These are phyloP conservation scores for Saccharomyces pastorianus DNA, from an alignment of 1,139 yeast species.

Conservation along the genomic window DNA sequence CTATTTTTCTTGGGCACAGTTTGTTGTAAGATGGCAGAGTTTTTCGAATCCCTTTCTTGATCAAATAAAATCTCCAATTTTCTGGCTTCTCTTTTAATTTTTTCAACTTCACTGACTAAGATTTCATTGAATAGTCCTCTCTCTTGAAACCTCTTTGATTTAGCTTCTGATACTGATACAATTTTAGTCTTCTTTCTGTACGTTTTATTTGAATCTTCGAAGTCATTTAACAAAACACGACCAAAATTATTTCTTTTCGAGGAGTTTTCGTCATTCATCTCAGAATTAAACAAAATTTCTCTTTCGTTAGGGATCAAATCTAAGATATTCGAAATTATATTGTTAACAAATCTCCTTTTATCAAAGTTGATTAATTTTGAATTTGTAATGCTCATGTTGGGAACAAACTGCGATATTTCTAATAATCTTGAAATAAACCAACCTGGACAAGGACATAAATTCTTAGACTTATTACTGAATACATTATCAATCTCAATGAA, in stretches of 20 bases:
- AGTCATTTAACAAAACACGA: constrained; percentile 16
- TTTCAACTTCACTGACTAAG: constrained; percentile 42
- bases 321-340: constrained; percentile 44
- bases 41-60: constrained; percentile 32
- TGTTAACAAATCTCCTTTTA: constrained; percentile 56
- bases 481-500: constrained; percentile 33
- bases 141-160: constrained; percentile 31
- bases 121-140: constrained; percentile 39
- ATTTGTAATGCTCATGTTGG: constrained; percentile 55
- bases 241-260: constrained; percentile 17
- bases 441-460: constrained; percentile 78
- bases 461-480: constrained; percentile 42
- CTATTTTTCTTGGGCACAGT: constrained; percentile 13
- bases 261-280: constrained; percentile 9
- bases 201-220: constrained; percentile 14
- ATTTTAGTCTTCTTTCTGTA: constrained; percentile 32
- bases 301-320: constrained; percentile 32
- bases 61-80: constrained; percentile 39
- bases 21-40: constrained; percentile 13
- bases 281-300: background rate
- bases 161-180: constrained; percentile 37
- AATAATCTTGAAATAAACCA: constrained; percentile 57
- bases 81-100: constrained; percentile 43
- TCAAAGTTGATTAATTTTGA: constrained; percentile 56
- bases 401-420: constrained; percentile 60